Conservation (phyloP, 176 grass and related monocot species). For the Ananas comosus region DNA sequence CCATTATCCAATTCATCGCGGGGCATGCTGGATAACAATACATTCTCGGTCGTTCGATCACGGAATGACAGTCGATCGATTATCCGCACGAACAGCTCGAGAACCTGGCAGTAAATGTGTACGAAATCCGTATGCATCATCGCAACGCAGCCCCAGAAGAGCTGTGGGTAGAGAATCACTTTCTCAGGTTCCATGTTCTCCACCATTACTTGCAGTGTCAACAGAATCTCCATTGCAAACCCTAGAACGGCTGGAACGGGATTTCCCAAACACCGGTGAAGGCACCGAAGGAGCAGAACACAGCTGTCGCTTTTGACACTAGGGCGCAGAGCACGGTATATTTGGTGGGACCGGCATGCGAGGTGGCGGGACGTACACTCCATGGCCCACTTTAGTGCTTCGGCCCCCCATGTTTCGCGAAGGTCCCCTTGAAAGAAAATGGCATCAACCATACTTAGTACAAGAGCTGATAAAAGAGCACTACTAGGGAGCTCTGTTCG, state of each 20-base stretch:
- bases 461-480: constrained; percentile 77
- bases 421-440: constrained; percentile 99
- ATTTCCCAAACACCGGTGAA: constrained; percentile 91
- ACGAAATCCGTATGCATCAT: constrained; percentile 98
- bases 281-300: constrained; percentile 77
- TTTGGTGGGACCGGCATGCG: constrained; percentile 89
- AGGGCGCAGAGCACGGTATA: constrained; percentile 87
- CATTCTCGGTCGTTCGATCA: constrained; percentile 86
- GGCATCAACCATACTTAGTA: constrained; percentile 94
- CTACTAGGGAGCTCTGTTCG: constrained; percentile 71
- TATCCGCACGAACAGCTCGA: constrained; percentile 69
- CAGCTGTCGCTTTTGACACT: constrained; percentile 91
- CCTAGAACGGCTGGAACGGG: constrained; percentile 76
- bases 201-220: constrained; percentile 97
- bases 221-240: constrained; percentile 86
- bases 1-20: constrained; percentile 76
- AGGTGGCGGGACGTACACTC: constrained; percentile 90
- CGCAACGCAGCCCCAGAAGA: constrained; percentile 95
- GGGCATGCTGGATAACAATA: constrained; percentile 83
- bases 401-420: constrained; percentile 88
- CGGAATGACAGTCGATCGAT: constrained; percentile 77
- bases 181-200: constrained; percentile 94
- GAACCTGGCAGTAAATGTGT: constrained; percentile 87
- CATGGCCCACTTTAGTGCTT: constrained; percentile 98
- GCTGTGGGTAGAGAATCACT: constrained; percentile 97